phyloP scores from a whole-genome alignment of 306 rosid genomes.

The Glycine soja region DNA sequence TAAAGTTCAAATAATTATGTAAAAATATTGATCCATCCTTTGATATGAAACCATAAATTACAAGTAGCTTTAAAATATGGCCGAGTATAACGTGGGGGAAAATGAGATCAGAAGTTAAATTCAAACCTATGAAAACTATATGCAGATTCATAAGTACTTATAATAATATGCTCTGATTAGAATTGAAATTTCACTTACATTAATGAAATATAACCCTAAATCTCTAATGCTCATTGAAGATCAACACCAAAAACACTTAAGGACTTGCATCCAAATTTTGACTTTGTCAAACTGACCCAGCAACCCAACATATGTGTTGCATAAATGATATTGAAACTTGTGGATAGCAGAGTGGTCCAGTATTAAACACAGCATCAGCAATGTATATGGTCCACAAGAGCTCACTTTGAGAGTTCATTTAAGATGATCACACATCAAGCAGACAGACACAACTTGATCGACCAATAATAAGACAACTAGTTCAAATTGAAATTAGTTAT shows the following conservation, averaged over 20 bases:
- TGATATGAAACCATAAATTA: background rate
- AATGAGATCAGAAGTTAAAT: background rate
- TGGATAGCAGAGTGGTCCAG: background rate
- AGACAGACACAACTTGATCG: background rate
- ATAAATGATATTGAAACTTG: background rate
- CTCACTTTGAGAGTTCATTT: background rate
- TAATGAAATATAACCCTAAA: background rate
- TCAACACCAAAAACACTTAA: background rate
- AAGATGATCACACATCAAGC: constrained; percentile 26
- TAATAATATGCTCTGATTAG: background rate
- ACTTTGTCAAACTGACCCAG: constrained; percentile 7
- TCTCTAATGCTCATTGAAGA: background rate
- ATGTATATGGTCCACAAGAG: background rate
- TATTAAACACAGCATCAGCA: background rate
- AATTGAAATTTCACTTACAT: background rate
- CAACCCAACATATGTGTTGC: constrained; percentile 16
- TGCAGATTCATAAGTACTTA: no score
- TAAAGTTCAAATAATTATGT: no score
- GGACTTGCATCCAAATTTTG: background rate
- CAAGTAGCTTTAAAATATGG: background rate
- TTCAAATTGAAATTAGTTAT: constrained; percentile 30
- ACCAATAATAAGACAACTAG: constrained; percentile 24
- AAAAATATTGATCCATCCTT: no score
- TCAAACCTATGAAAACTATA: background rate
- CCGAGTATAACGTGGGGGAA: background rate